phyloP scores from a whole-genome alignment of 1,284 basidiomycete genomes.

The Ustilago vetiveriae region DNA sequence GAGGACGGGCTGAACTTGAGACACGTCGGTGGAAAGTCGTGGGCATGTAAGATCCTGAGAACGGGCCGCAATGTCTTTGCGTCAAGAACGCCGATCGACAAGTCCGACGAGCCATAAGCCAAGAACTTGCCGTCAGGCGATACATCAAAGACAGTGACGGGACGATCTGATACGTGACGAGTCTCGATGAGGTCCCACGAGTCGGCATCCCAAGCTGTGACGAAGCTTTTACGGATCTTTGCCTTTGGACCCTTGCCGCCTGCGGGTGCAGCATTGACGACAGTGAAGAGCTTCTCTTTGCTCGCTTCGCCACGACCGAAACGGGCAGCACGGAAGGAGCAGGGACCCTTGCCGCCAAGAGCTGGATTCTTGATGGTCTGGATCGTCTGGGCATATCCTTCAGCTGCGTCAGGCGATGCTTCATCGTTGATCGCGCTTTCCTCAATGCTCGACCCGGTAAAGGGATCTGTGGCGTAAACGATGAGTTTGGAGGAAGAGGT shows the following conservation, averaged over 20 bases:
- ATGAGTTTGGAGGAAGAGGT: slow-evolving; percentile 54
- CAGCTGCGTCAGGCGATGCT: slow-evolving; percentile 2
- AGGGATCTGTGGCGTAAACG: slow-evolving; percentile 53
- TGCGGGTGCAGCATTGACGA: slow-evolving; percentile 54
- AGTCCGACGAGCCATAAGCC: slow-evolving; percentile 87
- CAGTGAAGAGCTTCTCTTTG: slow-evolving; percentile 55
- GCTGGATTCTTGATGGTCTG: slow-evolving; percentile 63
- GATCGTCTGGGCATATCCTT: slow-evolving; percentile 41
- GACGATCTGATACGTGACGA: slow-evolving; percentile 59
- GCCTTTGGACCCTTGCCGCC: slow-evolving; percentile 42
- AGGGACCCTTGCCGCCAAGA: slow-evolving; percentile 54
- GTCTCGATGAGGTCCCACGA: slow-evolving; percentile 58
- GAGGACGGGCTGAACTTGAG: slow-evolving; percentile 86
- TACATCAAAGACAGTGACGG: slow-evolving; percentile 59
- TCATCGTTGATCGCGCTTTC: slow-evolving; percentile 17
- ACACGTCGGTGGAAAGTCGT: slow-evolving; percentile 92
- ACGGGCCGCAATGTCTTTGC: slow-evolving; percentile 80
- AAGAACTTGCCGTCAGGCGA: slow-evolving; percentile 79
- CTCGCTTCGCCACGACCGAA: slow-evolving; percentile 43
- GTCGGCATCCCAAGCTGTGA: slow-evolving; percentile 62
- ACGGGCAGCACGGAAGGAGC: slow-evolving; percentile 57
- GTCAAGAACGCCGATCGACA: slow-evolving; percentile 85
- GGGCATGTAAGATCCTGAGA: slow-evolving; percentile 86
- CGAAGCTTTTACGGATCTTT: slow-evolving; percentile 62
- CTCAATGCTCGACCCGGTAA: slow-evolving; percentile 13